Conservation (phyloP, 1,284 basidiomycete genomes). For the Trichosporon sp. region DNA sequence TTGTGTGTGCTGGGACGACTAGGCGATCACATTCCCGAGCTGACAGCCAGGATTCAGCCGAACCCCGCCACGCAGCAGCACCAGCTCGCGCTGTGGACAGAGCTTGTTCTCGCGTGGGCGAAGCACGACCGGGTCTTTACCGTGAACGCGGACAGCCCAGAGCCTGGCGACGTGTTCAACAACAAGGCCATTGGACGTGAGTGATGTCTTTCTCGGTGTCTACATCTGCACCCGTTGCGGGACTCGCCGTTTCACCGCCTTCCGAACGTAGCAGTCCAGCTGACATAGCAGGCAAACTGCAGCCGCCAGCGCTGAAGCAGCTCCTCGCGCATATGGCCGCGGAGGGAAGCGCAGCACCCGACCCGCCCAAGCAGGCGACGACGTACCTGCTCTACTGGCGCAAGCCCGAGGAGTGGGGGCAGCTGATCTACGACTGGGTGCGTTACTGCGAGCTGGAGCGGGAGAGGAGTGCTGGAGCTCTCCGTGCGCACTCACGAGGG, state of each 20-base stretch:
- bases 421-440: conserved; percentile 55
- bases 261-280: too few species aligned
- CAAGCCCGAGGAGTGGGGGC: conserved; percentile 55
- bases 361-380: conserved; percentile 44
- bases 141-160: conserved; percentile 44
- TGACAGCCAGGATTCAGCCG: conserved; percentile 49
- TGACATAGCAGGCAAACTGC: conserved; percentile 29
- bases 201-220: conserved; percentile 15
- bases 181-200: conserved; percentile 46
- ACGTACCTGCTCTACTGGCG: conserved; percentile 53
- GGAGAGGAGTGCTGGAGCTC: neutral
- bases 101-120: conserved; percentile 50
- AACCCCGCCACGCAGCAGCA: conserved; percentile 52
- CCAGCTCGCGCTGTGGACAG: conserved; percentile 53
- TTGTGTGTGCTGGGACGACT: too few species aligned
- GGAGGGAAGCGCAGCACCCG: conserved; percentile 44
- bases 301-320: conserved; percentile 30
- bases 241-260: too few species aligned
- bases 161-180: conserved; percentile 38
- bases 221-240: neutral
- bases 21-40: too few species aligned
- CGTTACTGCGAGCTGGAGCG: conserved; percentile 15
- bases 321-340: conserved; percentile 41
- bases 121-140: conserved; percentile 48
- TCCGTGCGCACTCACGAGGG: neutral